These are phyloP conservation scores for Lanmaoa rubissima DNA, from an alignment of 768 basidiomycete species.

Conservation along the genomic window DNA sequence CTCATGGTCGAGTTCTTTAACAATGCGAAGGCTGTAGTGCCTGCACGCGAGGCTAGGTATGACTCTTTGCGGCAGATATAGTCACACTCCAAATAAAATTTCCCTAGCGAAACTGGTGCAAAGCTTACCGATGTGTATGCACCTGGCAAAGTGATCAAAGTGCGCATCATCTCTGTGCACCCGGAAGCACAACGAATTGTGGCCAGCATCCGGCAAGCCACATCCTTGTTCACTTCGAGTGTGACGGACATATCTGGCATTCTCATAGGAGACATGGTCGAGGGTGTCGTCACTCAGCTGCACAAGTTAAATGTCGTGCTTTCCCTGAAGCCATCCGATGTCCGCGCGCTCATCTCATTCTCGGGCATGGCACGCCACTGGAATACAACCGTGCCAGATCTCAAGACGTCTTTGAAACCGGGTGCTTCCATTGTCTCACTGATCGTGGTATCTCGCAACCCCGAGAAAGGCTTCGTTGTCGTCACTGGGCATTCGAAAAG, in stretches of 20 bases:
- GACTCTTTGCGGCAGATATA: constrained; percentile 14
- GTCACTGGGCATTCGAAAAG: constrained; percentile 74
- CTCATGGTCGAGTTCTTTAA: constrained; percentile 91
- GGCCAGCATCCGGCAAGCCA: constrained; percentile 85
- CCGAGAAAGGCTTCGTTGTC: constrained; percentile 83
- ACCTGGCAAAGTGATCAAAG: constrained; percentile 80
- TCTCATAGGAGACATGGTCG: constrained; percentile 72
- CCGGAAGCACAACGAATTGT: constrained; percentile 60
- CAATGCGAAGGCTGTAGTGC: constrained; percentile 78
- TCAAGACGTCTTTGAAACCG: constrained; percentile 57
- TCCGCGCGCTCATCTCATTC: constrained; percentile 82
- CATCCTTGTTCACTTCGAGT: constrained; percentile 46
- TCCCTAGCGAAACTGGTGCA: constrained; percentile 60
- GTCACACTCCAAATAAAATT: neutral
- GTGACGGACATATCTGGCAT: constrained; percentile 66
- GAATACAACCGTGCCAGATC: constrained; percentile 58
- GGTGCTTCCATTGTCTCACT: constrained; percentile 76
- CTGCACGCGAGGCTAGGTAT: constrained; percentile 79
- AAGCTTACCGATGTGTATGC: constrained; percentile 63
- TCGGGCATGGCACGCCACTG: constrained; percentile 85
- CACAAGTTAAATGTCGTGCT: constrained; percentile 85
- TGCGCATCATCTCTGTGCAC: constrained; percentile 71
- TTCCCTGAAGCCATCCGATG: constrained; percentile 62
- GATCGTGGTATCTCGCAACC: constrained; percentile 85
- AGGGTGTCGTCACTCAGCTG: constrained; percentile 71